Percentiles rank a stretch among this genome's conserved stretches.
Conservation (phyloP, 1,284 basidiomycete species). For the Pterulicium gracile region DNA sequence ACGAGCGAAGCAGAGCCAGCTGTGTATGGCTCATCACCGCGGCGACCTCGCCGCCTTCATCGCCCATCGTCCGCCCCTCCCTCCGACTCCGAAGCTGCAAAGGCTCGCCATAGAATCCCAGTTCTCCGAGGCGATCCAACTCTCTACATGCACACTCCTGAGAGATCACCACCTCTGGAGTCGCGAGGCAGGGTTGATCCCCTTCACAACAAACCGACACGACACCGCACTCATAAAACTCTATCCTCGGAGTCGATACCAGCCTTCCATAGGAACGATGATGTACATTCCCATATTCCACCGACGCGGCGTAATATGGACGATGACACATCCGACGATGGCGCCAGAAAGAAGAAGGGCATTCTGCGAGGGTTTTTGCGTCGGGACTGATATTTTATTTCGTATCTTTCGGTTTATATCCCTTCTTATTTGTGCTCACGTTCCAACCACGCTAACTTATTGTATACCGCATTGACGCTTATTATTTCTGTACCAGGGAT, state of each 20-base stretch:
- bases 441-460: no score
- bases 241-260: not conserved
- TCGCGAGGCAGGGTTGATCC: not conserved
- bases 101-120: not conserved
- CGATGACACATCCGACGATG: slow-evolving; percentile 20
- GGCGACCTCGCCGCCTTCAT: slow-evolving; percentile 11
- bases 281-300: not conserved
- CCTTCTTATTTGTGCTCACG: not conserved
- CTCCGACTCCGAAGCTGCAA: not conserved
- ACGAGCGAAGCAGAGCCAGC: not conserved
- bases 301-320: not conserved
- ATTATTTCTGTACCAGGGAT: no score
- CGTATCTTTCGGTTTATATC: not conserved
- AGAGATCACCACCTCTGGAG: not conserved
- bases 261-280: not conserved
- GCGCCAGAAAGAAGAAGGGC: slow-evolving; percentile 25
- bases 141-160: not conserved
- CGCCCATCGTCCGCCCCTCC: slow-evolving; percentile 3
- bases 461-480: no score
- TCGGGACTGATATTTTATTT: not conserved
- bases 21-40: not conserved
- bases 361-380: slow-evolving; percentile 16
- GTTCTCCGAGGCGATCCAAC: not conserved
- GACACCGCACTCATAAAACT: not conserved
- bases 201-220: not conserved